A percentile compares a stretch with the other conserved stretches of the same genome.
Conservation (phyloP, 2,329 filamentous ascomycete species). For the Ascochyta viciae-villosae region DNA sequence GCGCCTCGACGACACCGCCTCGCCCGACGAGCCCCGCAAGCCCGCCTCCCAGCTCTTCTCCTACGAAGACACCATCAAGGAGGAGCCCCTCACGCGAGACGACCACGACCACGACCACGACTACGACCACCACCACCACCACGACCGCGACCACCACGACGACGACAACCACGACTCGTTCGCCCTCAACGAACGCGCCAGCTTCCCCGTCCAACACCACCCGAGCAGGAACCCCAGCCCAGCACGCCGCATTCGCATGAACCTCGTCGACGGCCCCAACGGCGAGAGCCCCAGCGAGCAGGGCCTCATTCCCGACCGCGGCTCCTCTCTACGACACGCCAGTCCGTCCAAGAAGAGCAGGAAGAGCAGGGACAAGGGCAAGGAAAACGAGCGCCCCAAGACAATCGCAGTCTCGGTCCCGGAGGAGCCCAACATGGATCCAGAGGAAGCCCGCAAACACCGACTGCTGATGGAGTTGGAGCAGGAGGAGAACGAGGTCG, state of each 20-base stretch:
- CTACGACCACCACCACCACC: not conserved
- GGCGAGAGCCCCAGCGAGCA: slow-evolving; percentile 38
- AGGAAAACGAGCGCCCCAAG: not conserved
- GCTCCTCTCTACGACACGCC: slow-evolving; percentile 43
- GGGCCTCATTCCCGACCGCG: slow-evolving; percentile 43
- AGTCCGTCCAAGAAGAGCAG: slow-evolving; percentile 44
- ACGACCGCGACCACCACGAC: no score
- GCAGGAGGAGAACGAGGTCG: slow-evolving; percentile 62
- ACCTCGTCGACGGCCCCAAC: slow-evolving; percentile 29
- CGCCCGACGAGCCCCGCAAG: slow-evolving; percentile 33
- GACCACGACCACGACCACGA: slow-evolving; percentile 18
- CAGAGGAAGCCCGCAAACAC: slow-evolving; percentile 32
- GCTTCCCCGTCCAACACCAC: slow-evolving; percentile 28
- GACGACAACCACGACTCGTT: no score
- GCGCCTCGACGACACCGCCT: slow-evolving; percentile 54
- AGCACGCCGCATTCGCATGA: slow-evolving; percentile 34
- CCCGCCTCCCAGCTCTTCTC: slow-evolving; percentile 34
- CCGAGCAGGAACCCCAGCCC: slow-evolving; percentile 43
- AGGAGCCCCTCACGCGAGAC: slow-evolving; percentile 38
- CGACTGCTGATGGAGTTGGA: slow-evolving; percentile 44
- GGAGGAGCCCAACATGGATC: slow-evolving; percentile 23
- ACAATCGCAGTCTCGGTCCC: not conserved
- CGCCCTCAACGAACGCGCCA: no score
- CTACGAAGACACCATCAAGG: slow-evolving; percentile 48
- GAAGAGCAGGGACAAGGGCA: slow-evolving; percentile 32